phyloP scores from a whole-genome alignment of 495 filamentous ascomycete species.

The Trichoderma virens region DNA sequence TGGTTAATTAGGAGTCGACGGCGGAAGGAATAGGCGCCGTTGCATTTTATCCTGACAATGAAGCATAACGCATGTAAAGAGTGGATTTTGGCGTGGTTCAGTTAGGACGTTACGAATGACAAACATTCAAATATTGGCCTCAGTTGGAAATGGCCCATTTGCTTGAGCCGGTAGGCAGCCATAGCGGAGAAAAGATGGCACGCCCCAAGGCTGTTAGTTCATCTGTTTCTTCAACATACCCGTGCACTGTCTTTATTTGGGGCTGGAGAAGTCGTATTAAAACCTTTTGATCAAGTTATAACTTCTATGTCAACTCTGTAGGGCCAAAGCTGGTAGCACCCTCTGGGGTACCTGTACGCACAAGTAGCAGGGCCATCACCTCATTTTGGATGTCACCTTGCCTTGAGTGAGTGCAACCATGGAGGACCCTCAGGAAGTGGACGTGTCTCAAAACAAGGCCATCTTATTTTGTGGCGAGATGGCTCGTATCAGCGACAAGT shows the following conservation, averaged over 20 bases:
- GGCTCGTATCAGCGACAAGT: constrained; percentile 13
- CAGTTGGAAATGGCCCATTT: background rate
- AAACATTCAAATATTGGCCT: background rate
- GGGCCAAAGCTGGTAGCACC: background rate
- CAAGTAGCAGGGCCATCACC: background rate
- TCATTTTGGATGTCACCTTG: constrained; percentile 7
- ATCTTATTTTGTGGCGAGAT: background rate
- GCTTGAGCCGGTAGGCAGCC: background rate
- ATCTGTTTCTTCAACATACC: background rate
- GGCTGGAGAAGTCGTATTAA: background rate
- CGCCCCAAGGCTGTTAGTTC: background rate
- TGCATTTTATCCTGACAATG: background rate
- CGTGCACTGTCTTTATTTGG: background rate
- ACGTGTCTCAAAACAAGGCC: background rate
- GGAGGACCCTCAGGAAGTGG: background rate
- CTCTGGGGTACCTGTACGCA: background rate
- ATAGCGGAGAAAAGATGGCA: background rate
- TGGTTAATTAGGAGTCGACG: background rate
- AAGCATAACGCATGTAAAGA: background rate
- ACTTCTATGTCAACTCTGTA: background rate
- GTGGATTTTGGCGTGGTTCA: background rate
- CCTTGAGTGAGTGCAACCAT: constrained; percentile 5
- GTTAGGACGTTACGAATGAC: background rate
- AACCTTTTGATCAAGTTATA: background rate
- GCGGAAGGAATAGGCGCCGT: background rate